Base-by-base conservation (phyloP, 1,139 yeast genomes). In the Protomyces gravidus region DNA sequence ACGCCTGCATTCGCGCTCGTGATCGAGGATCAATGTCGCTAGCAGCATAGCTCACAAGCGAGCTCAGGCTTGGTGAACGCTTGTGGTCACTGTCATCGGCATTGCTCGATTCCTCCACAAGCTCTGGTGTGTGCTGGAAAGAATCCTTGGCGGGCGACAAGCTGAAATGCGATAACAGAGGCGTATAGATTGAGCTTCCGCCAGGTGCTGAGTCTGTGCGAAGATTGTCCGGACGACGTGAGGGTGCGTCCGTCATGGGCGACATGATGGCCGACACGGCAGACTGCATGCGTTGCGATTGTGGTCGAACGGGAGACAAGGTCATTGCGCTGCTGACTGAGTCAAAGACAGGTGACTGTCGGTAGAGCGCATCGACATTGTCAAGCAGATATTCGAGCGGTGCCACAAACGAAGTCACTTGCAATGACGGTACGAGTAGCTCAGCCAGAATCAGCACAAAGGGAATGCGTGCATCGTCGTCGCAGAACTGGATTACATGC, bases 71-170 rank as follows among this genome's bases (percentile, higher is more conserved):
- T n/a, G 42, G 42, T 17, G 42, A 36, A 5, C 42, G 42, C 42
- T 36, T 36, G 42, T 36, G 42, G 21, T 36, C 42, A 17, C 27
- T 36, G 13, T 53, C 58, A 7, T 53, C 58, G n/a, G 58, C 27
- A 46, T 50, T 53, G 46, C 51, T 46, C 17, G 48, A n/a, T 17
- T 30, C 51, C 5, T 53, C 27, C 7, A 53, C 46, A 9, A 53
- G 46, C 7, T 53, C 58, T n/a, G 58, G 58, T 19, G 58, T 53
- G 7, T 19, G 25, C 7, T 27, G 21, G 19, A 46, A 28, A 7
- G 58, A 45, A 5, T 46, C 23, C 19, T 46, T 53, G n/a, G 51
- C 36, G 6, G 58, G 51, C 15, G 51, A 53, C 42, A 36, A 36
- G 42, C 42, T 36, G 42, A 36, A 36, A 17, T 36, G 42, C 17